phyloP scores from a whole-genome alignment of 352 stramenopile species.

The Phytopythium litorale region DNA sequence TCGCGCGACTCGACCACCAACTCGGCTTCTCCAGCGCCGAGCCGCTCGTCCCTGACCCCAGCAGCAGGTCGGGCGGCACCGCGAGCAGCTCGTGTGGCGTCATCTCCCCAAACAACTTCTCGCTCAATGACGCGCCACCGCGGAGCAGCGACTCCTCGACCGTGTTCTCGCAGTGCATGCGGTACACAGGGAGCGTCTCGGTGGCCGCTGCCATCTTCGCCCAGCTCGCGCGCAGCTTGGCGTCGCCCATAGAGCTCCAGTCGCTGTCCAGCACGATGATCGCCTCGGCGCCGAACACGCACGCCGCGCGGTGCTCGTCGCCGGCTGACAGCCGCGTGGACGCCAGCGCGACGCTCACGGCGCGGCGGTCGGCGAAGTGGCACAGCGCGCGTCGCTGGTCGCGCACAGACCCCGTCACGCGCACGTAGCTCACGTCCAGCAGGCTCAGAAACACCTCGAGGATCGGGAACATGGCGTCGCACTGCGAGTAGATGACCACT shows the following conservation, averaged over 20 bases:
- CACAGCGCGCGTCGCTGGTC: constrained; percentile 62
- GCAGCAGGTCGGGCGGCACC: constrained; percentile 39
- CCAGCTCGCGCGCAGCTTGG: constrained; percentile 78
- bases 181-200: constrained; percentile 60
- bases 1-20: constrained; percentile 55
- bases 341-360: constrained; percentile 65
- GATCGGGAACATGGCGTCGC: constrained; percentile 65
- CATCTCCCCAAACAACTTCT: constrained; percentile 82
- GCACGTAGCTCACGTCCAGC: constrained; percentile 59
- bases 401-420: constrained; percentile 41
- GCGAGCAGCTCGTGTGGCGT: constrained; percentile 61
- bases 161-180: constrained; percentile 77
- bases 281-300: constrained; percentile 70
- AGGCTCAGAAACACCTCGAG: constrained; percentile 69
- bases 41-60: constrained; percentile 15
- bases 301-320: constrained; percentile 39
- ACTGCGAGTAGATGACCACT: constrained; percentile 78
- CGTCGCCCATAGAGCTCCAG: constrained; percentile 76
- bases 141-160: constrained; percentile 75
- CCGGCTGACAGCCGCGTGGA: constrained; percentile 53
- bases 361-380: constrained; percentile 60
- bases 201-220: constrained; percentile 50
- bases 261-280: constrained; percentile 82
- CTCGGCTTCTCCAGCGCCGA: constrained; percentile 49
- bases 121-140: constrained; percentile 61